Percentiles rank a stretch among this genome's conserved stretches.
Conservation (phyloP, 2,329 filamentous ascomycete species). For the Alternaria sp. region DNA sequence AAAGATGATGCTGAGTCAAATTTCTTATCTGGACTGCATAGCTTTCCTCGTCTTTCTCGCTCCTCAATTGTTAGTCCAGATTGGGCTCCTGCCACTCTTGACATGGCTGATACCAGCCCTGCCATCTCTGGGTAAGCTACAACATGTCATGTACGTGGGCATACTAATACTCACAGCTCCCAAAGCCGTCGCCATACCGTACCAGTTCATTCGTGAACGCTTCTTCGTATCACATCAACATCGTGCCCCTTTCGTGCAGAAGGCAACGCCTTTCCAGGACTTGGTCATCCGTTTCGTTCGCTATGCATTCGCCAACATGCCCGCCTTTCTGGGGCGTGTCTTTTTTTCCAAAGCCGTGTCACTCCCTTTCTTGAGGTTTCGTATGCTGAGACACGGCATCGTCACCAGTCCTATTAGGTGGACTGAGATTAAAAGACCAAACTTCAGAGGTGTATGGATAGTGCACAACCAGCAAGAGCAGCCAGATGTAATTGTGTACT, state of each 20-base stretch:
- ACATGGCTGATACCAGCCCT: conserved; percentile 66
- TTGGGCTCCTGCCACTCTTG: conserved; percentile 66
- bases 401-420: conserved; percentile 68
- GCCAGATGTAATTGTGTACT: conserved; percentile 82
- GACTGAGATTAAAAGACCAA: conserved; percentile 63
- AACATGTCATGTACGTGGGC: not conserved
- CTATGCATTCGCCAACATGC: conserved; percentile 77
- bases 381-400: conserved; percentile 76
- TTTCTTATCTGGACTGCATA: conserved; percentile 77
- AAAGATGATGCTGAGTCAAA: conserved; percentile 73
- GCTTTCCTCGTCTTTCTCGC: conserved; percentile 74
- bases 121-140: conserved; percentile 70
- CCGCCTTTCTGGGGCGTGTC: conserved; percentile 71
- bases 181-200: conserved; percentile 65
- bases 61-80: conserved; percentile 73
- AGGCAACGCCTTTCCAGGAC: conserved; percentile 77
- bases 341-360: conserved; percentile 80
- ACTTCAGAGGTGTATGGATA: conserved; percentile 73
- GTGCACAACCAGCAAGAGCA: conserved; percentile 63
- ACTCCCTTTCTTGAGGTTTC: conserved; percentile 75
- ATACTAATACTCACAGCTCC: conserved; percentile 39
- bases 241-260: conserved; percentile 69
- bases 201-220: conserved; percentile 64
- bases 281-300: conserved; percentile 78
- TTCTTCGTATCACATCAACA: conserved; percentile 56